Base-by-base conservation (phyloP, 345 rosid species). In the Capsella bursapastoris region DNA sequence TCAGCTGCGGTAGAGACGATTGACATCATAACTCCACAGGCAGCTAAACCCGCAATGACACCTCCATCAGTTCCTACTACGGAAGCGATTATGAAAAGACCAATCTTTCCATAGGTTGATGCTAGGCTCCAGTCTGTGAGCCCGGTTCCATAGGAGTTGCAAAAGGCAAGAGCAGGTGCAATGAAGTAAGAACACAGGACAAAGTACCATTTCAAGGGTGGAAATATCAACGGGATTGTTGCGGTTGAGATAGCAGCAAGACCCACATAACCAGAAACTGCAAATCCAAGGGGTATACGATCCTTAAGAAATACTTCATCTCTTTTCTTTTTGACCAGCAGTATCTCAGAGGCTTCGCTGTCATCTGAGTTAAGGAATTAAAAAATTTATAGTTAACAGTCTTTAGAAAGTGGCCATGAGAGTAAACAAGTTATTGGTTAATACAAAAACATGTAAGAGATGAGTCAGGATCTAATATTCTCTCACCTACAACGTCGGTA, bases 1-100 rank as follows among this genome's bases (percentile, higher is more conserved):
- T 94, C 96, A 57, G 97, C 96, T 7, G 98, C 98, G 0, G 90
- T 93, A 47, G 98, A 84, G 79, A 93, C 94, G 16, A 93, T 93
- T 47, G 96, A 74, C 96, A 90, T 93, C 98, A 93, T 93, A 32
- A 88, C 85, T 25, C 92, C 96, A 76, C 87, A 89, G 16, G 96
- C 97, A 45, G 91, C 97, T 71, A 90, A 82, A 37, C 98, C 94
- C 3, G 97, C 98, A 38, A 93, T 79, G 66, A 91, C 94, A 10
- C 98, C 98, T 34, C 98, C 98, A 56, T 84, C 47, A 10, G 58
- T 79, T 72, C 98, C 98, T 14, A 93, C 96, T 64, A 87, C 22
- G 1, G 98, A 89, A 44, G 97, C 98, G 6, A 93, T 81, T 55
- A 88, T 85, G 81, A 91, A 93, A 57, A 93, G 96, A 4, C 97